phyloP scores from a whole-genome alignment of 2,329 filamentous ascomycete genomes.

The Aspergillus thermomutatus region DNA sequence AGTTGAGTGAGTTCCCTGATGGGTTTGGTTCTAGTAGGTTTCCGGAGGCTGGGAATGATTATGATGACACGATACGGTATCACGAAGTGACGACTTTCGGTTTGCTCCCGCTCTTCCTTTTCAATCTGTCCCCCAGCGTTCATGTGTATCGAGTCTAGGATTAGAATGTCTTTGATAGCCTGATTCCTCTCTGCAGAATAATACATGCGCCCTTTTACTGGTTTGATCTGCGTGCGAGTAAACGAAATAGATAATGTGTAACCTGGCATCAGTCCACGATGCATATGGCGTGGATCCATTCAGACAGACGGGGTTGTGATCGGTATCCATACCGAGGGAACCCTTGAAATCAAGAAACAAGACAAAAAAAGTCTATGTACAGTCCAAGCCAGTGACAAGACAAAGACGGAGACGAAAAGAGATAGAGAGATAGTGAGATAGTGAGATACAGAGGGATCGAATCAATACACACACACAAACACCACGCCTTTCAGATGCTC shows the following conservation, averaged over 20 bases:
- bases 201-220: background rate
- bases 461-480: background rate
- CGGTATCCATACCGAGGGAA: background rate
- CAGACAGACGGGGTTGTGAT: background rate
- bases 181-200: background rate
- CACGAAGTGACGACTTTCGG: background rate
- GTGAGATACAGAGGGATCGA: background rate
- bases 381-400: background rate
- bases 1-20: background rate
- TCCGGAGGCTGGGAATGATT: background rate
- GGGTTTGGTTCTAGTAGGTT: no score
- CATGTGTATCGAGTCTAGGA: background rate
- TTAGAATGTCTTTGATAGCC: background rate
- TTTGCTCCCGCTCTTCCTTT: background rate
- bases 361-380: slow-evolving; percentile 3
- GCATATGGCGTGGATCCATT: background rate
- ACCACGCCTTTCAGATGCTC: background rate
- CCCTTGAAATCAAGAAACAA: background rate
- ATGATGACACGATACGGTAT: background rate
- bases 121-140: background rate
- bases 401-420: background rate
- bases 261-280: slow-evolving; percentile 2
- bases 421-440: background rate
- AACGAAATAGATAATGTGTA: background rate
- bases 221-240: background rate